A percentile compares a stretch with the other conserved stretches of the same genome.
These are phyloP conservation scores for Saccharum hybrid DNA, from an alignment of 202 grass and related monocot genomes.

Conservation along the genomic window DNA sequence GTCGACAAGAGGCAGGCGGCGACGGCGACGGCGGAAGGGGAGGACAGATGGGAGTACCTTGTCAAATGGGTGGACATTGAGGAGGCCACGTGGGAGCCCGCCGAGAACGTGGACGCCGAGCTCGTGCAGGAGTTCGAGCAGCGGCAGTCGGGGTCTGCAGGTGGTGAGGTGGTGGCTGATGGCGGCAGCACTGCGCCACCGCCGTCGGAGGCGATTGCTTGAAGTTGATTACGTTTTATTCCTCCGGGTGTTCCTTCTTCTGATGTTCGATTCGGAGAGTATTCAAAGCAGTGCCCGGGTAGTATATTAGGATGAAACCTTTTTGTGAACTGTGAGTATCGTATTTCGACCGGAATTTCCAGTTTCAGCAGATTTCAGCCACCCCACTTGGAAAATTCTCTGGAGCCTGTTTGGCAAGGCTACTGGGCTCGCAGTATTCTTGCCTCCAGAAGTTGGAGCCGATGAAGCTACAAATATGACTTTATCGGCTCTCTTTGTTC, in stretches of 20 bases:
- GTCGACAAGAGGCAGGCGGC: too few species aligned
- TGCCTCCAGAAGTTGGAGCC: too few species aligned
- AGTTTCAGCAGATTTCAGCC: background rate
- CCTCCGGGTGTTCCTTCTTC: conserved; percentile 8
- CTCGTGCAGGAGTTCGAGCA: conserved; percentile 82
- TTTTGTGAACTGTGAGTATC: background rate
- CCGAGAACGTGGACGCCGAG: conserved; percentile 79
- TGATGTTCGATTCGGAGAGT: background rate
- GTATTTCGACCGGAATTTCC: background rate
- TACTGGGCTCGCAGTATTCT: too few species aligned
- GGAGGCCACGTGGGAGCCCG: conserved; percentile 91
- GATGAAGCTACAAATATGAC: too few species aligned
- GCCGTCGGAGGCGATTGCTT: conserved; percentile 19
- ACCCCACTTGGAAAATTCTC: background rate
- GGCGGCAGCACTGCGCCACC: background rate
- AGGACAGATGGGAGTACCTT: conserved; percentile 73
- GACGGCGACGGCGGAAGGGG: too few species aligned
- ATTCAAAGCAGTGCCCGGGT: background rate
- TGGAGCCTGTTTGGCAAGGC: too few species aligned
- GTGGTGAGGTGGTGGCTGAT: background rate
- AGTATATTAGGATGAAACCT: background rate
- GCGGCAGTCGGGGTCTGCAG: background rate
- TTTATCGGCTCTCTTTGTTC: too few species aligned
- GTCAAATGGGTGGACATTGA: conserved; percentile 91
- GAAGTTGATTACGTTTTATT: background rate